Base-by-base conservation (phyloP, 768 basidiomycete genomes). In the Termitomyces sp. region DNA sequence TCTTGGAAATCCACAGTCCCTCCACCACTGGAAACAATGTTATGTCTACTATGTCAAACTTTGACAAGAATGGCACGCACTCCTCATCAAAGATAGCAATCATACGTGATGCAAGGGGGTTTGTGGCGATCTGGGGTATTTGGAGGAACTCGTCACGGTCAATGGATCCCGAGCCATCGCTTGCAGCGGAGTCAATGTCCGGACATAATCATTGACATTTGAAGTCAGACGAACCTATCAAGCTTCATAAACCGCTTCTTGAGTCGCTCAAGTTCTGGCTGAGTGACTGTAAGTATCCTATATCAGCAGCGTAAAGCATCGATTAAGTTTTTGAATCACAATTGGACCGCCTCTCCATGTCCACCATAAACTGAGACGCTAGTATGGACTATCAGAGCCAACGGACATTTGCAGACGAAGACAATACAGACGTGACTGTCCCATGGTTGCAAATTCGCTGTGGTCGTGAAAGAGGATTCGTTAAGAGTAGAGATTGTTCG, bases 161-260 rank as follows among this genome's bases (percentile, higher is more conserved):
- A 72, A 99, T 96, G 22, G 95, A 94, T 60, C 97, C 97, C 32
- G 92, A 95, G 51, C 94, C 94, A 74, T 99, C 94, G 66, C 94
- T 94, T 52, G 26, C n/a, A 30, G 10, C 13, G 55, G 53, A 60
- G 11, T 28, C 24, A 48, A 22, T 18, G 24, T 38, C 40, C 54
- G 33, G 20, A 28, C 56, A 30, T 46, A 28, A 43, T 24, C 40
- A 44, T 30, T 32, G 14, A 43, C n/a, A 46, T 32, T 30, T 16
- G 57, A 33, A n/a, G 14, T 44, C 26, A 32, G 14, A 36, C 40
- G 57, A 63, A 88, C 92, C 88, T 91, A 72, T 99, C 97, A 65
- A 99, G 88, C 76, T 99, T 99, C 94, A 98, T 98, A 73, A 99
- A 98, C 54, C 97, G 88, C 72, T 98, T 98, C 83, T 97, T 97